These are phyloP conservation scores for Chalciporus piperatus DNA, from an alignment of 768 basidiomycete genomes.

Conservation along the genomic window DNA sequence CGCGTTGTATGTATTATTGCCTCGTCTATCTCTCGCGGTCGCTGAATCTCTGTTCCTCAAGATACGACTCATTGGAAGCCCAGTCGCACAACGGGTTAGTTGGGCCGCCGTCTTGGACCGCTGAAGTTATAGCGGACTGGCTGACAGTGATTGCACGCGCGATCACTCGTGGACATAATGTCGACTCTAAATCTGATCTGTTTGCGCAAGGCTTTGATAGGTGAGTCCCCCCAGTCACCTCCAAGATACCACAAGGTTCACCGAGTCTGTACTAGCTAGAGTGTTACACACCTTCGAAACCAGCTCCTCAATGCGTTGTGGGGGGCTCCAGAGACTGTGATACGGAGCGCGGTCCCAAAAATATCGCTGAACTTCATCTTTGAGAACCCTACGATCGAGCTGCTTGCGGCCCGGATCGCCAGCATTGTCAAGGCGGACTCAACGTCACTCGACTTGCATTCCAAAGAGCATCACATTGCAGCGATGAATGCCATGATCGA, in stretches of 20 bases:
- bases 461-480: background rate
- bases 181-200: constrained; percentile 11
- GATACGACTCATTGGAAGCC: constrained; percentile 6
- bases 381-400: constrained; percentile 36
- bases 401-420: constrained; percentile 4
- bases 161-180: background rate
- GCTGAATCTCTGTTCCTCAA: background rate
- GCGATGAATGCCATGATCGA: constrained; percentile 33
- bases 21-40: background rate
- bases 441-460: background rate
- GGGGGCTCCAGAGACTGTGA: constrained; percentile 22
- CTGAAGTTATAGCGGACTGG: constrained; percentile 1
- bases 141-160: background rate
- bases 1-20: constrained; percentile 13
- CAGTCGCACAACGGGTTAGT: background rate
- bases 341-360: constrained; percentile 17
- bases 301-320: constrained; percentile 18
- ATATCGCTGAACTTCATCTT: constrained; percentile 34
- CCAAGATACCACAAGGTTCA: too few relatives aligned
- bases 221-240: constrained; percentile 6
- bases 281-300: constrained; percentile 25
- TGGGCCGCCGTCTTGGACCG: constrained; percentile 4
- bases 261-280: constrained; percentile 12
- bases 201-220: constrained; percentile 35
- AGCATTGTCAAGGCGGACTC: constrained; percentile 1